These are phyloP conservation scores for Stygiomarasmius scandens DNA, from an alignment of 1,284 basidiomycete genomes.

Conservation along the genomic window DNA sequence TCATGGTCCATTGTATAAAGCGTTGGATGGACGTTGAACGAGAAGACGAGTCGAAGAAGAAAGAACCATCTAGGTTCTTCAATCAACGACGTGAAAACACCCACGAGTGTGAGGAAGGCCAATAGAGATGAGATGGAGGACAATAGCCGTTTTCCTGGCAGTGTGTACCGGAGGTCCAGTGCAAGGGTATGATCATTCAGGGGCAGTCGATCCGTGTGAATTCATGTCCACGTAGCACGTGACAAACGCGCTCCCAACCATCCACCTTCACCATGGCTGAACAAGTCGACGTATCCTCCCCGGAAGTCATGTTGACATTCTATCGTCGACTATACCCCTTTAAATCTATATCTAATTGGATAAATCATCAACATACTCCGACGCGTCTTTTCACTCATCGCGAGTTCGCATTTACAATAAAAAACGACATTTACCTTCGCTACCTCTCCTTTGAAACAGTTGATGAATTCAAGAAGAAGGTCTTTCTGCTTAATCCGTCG, in stretches of 20 bases:
- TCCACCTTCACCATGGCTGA: conserved; percentile 21
- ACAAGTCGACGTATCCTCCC: conserved; percentile 19
- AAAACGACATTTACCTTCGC: conserved; percentile 90
- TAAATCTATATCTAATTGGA: conserved; percentile 92
- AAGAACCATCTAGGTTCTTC: too few relatives aligned
- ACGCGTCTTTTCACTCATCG: conserved; percentile 85
- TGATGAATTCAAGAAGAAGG: conserved; percentile 93
- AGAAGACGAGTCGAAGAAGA: too few relatives aligned
- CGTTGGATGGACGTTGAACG: too few relatives aligned
- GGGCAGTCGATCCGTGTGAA: too few relatives aligned
- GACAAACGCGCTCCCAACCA: neutral
- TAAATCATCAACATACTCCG: conserved; percentile 81
- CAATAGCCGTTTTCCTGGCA: neutral
- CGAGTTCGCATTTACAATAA: conserved; percentile 96
- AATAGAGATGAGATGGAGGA: neutral
- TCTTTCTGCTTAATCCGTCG: conserved; percentile 80
- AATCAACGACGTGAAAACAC: neutral
- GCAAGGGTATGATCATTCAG: neutral
- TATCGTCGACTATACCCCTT: conserved; percentile 94
- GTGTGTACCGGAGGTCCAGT: neutral
- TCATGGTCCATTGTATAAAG: too few relatives aligned
- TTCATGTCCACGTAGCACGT: neutral
- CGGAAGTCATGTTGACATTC: conserved; percentile 82
- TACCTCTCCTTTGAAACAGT: conserved; percentile 89
- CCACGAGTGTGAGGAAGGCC: neutral